A percentile compares a stretch with the other conserved stretches of the same genome.
Evolutionary conservation across 129 eudicot species (phyloP).

Genomic region (Helianthus annuus): DNA sequence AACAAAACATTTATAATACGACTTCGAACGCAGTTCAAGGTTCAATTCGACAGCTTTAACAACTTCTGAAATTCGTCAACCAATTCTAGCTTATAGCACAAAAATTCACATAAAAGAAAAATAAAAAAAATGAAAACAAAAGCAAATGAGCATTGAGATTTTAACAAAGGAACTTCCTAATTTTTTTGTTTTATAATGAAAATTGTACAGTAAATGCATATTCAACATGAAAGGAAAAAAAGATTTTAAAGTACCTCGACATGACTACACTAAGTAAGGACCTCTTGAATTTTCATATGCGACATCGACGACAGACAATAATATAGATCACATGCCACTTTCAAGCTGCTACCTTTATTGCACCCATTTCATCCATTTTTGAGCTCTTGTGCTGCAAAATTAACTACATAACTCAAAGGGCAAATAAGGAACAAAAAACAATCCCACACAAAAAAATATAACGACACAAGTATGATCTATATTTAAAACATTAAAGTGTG

Average conservation of each 20-base stretch:
- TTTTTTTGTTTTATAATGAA: too few relatives aligned
- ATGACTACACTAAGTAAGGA: conserved; percentile 39
- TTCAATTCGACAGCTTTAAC: too few relatives aligned
- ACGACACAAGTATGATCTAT: conserved; percentile 1
- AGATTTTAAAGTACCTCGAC: conserved; percentile 39
- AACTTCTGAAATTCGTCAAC: too few relatives aligned
- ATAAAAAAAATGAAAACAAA: too few relatives aligned
- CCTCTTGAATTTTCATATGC: conserved; percentile 53
- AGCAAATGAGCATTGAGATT: too few relatives aligned
- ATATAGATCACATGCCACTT: conserved; percentile 33
- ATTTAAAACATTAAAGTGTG: conserved; percentile 12
- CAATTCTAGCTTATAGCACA: too few relatives aligned
- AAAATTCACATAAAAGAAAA: too few relatives aligned
- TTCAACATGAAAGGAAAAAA: background rate
- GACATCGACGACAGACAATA: conserved; percentile 33
- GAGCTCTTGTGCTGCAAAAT: conserved; percentile 82
- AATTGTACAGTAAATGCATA: background rate
- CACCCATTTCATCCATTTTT: conserved; percentile 89
- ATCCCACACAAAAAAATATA: background rate
- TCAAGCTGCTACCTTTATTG: conserved; percentile 84
- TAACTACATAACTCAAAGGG: background rate
- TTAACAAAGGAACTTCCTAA: too few relatives aligned
- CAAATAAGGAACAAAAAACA: background rate
- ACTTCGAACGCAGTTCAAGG: too few relatives aligned
- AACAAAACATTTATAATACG: too few relatives aligned